A percentile compares a stretch with the other conserved stretches of the same genome.
Evolutionary conservation across 2,329 filamentous ascomycete genomes (phyloP).

Genomic region (Proliferodiscus dingleyae): DNA sequence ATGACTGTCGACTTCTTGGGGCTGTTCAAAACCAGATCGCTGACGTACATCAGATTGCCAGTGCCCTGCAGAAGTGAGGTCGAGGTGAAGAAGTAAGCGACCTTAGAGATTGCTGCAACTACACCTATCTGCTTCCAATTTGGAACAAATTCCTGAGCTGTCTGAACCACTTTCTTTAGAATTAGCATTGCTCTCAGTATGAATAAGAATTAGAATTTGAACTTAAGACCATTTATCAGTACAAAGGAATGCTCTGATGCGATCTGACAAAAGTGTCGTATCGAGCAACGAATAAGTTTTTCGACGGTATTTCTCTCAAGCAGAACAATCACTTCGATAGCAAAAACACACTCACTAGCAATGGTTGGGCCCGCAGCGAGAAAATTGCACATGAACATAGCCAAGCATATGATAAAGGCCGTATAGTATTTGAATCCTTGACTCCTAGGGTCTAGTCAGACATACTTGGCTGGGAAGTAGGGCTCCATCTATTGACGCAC

Average conservation of each 20-base stretch:
- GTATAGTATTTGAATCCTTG: slow-evolving; percentile 5
- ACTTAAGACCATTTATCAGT: neutral
- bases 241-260: too few relatives aligned
- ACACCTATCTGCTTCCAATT: slow-evolving; percentile 5
- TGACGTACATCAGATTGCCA: slow-evolving; percentile 18
- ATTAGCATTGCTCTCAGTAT: neutral
- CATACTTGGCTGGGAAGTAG: neutral
- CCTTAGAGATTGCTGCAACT: slow-evolving; percentile 13
- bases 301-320: neutral
- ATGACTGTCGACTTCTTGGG: too few relatives aligned
- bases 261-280: too few relatives aligned
- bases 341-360: slow-evolving; percentile 6
- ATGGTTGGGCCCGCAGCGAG: slow-evolving; percentile 23
- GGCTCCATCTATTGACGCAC: slow-evolving; percentile 9
- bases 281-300: neutral
- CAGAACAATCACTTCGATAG: neutral
- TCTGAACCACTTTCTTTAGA: slow-evolving; percentile 8
- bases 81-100: slow-evolving; percentile 22
- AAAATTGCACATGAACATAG: slow-evolving; percentile 21
- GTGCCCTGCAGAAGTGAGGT: slow-evolving; percentile 18
- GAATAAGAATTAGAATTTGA: neutral
- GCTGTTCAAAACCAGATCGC: too few relatives aligned
- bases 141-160: slow-evolving; percentile 19
- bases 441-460: neutral
- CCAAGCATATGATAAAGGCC: slow-evolving; percentile 10